A percentile compares a stretch with the other conserved stretches of the same genome.
Conservation (phyloP, 495 filamentous ascomycete genomes). For the Penicillium mononematosum region DNA sequence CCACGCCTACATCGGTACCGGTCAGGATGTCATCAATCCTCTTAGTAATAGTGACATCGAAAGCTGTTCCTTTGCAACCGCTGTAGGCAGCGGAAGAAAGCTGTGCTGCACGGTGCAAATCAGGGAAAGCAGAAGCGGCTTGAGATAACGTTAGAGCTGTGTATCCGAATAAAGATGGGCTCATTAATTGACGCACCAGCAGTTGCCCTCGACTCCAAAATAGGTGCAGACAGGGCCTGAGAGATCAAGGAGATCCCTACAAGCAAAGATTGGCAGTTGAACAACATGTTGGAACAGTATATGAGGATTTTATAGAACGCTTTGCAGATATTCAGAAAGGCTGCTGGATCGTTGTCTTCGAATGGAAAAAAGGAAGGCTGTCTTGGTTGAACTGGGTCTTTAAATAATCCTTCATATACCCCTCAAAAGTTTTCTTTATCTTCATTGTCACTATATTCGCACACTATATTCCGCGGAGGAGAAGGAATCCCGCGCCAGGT, state of each 20-base stretch:
- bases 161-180: neutral
- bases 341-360: neutral
- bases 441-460: neutral
- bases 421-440: neutral
- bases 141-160: neutral
- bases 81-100: conserved; percentile 37
- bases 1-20: conserved; percentile 26
- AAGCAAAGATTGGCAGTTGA: conserved; percentile 8
- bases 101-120: conserved; percentile 33
- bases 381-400: neutral
- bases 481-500: neutral
- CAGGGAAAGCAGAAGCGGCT: conserved; percentile 26
- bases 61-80: conserved; percentile 29
- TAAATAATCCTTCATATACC: neutral
- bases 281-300: conserved; percentile 16
- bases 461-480: neutral
- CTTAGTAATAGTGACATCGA: conserved; percentile 38
- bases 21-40: conserved; percentile 24
- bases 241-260: conserved; percentile 12
- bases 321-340: neutral
- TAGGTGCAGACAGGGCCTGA: conserved; percentile 17
- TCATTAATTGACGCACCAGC: conserved; percentile 12
- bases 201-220: conserved; percentile 19
- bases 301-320: neutral
- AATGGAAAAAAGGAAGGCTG: neutral